Evolutionary conservation across 2,329 filamentous ascomycete species (phyloP), one percentile per base, ranked within the genome.

Genomic region (Nothopassalora personata): DNA sequence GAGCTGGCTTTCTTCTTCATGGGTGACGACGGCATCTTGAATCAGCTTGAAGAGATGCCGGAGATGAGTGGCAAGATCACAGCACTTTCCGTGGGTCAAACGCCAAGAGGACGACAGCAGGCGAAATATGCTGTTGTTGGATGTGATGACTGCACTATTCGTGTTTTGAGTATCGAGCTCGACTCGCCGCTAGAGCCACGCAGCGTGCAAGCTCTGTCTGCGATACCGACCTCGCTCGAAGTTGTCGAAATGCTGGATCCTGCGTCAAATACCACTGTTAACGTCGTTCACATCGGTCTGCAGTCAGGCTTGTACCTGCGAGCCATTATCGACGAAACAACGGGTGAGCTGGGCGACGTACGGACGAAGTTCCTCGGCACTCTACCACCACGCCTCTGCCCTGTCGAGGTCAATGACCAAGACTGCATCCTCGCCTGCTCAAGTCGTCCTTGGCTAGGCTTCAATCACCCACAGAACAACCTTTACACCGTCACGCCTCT

Each of bases 1-100:
- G 94, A 99, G 73, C 93, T 99, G 63, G 90, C 96, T 46, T 99
- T 97, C 72, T 99, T 99, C 67, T 95, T 99, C 73, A 93, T 97
- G 86, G 94, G 97, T 69, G 83, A 85, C 0, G 93, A 97, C 74
- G 92, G 92, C 31, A 93, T 97, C 76, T 96, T 97, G 66, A 89
- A 71, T 19, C 71, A 73, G 58, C 66, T 73, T 11, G 77, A 97
- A 65, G 92, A 97, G 70, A 91, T 93, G 73, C 91, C 91, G 68
- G 89, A 95, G 69, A 94, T 99, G 89, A 91, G 89, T 55, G 93
- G 91, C 49, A 97, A 92, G 0, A 92, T 99, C 52, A 97, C 92
- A 18, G 95, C 90, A 66, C 80, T 99, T n/a, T 96, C 92, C 68
- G 81, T 99, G 54, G 94, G 93, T 2, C 89, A 94, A 55, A 91